Base-by-base conservation (phyloP, 176 grass and related monocot genomes). In the Themeda triandra region DNA sequence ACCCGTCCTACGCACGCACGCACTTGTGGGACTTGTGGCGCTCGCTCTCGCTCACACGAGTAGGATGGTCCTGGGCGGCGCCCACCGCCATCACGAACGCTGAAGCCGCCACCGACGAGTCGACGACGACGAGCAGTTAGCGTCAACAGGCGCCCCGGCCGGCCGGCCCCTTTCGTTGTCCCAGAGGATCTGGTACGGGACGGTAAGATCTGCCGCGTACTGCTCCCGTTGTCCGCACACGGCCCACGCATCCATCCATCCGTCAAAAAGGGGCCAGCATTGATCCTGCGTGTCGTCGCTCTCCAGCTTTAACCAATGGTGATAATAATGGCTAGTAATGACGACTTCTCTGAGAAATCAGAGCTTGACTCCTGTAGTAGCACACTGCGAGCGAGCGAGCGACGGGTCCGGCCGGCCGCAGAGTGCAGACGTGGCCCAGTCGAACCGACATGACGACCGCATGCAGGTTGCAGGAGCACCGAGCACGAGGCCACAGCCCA, bases 161-260 rank as follows among this genome's bases (percentile, higher is more conserved):
- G 45, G 12, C 45, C 14, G 44, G 46, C 49, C 25, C 44, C 35
- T 76, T 40, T 69, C 73, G 4, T 76, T 77, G 51, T 64, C 19
- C 29, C 54, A 5, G 2, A 37, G 32, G 86, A 88, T 77, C 54
- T 69, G 25, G 48, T 6, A 59, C 48, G 18, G 30, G 27, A 23
- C 19, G 56, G 66, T 73, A 66, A 88, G 80, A 83, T 83, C 74
- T 36, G 54, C 25, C 39, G 27, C 66, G 33, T 12, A 19, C 8
- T 4, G n/a, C 56, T 27, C 17, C 44, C 17, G 8, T 23, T 37
- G 19, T 37, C 66, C 35, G 21, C 33, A 21, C 33, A 12, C 5
- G 10, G 18, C 19, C 33, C 18, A 11, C 39, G n/a, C 37, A 25
- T 24, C 69, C n/a, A 25, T 24, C 69, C n/a, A 15, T 63, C 33